Evolutionary conservation across 2,329 filamentous ascomycete genomes (phyloP).

Genomic region (Exserohilum turcica): DNA sequence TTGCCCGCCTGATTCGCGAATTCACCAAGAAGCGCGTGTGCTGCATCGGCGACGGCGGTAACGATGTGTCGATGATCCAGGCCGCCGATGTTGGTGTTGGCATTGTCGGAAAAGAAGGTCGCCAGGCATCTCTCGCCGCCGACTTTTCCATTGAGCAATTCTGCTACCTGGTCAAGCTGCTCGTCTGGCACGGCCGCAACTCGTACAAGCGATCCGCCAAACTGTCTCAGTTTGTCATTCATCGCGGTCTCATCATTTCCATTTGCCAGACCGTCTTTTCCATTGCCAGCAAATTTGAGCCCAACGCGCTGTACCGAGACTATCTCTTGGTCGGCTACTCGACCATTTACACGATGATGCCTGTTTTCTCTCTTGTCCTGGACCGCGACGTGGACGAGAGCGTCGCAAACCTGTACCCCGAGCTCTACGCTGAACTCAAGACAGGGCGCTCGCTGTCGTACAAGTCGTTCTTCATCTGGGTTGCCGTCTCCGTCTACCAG

Average conservation of each 20-base stretch:
- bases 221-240: conserved; percentile 96
- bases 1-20: conserved; percentile 86
- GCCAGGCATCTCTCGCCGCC: conserved; percentile 90
- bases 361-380: conserved; percentile 90
- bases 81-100: conserved; percentile 96
- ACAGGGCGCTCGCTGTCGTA: conserved; percentile 85
- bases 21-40: conserved; percentile 94
- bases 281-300: conserved; percentile 89
- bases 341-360: conserved; percentile 91
- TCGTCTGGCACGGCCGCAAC: conserved; percentile 99
- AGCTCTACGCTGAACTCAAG: conserved; percentile 97
- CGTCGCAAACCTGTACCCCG: conserved; percentile 91
- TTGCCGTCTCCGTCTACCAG: conserved; percentile 92
- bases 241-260: conserved; percentile 90
- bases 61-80: conserved; percentile 99
- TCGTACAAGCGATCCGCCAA: conserved; percentile 96
- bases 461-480: conserved; percentile 95
- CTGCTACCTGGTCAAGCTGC: conserved; percentile 88
- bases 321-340: conserved; percentile 98
- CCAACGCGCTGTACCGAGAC: conserved; percentile 88
- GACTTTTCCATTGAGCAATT: conserved; percentile 98
- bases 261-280: conserved; percentile 98
- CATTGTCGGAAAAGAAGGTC: conserved; percentile 96
- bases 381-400: conserved; percentile 95
- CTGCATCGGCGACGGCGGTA: conserved; percentile 97